Evolutionary conservation across 2,329 filamentous ascomycete species (phyloP), one percentile per base, ranked within the genome.

Genomic region (Epichloe glyceriae): DNA sequence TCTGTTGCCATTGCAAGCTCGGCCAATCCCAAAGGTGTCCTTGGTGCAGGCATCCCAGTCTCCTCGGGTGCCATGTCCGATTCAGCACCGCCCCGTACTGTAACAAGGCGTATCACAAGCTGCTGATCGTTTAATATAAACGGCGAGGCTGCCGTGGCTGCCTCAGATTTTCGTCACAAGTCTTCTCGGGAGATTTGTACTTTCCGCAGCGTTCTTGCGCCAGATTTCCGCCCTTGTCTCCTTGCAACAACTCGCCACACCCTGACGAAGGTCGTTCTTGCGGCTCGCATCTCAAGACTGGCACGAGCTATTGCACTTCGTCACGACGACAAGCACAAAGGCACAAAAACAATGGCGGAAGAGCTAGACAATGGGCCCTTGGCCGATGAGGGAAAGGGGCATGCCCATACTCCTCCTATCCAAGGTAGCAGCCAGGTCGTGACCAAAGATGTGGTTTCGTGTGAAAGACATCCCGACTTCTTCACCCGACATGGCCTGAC

Each of bases 401-500:
- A 45, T 35, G n/a, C 17, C 5, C 41, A 49, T 14, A 15, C n/a
- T 19, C 22, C 20, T 26, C 40, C 50, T 10, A 37, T 49, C 34
- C 49, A 55, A 38, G 53, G 54, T 26, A 51, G 50, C 46, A 53
- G 42, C 47, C 51, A 54, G 17, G 51, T 59, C 52, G 46, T 54
- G 50, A 47, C 56, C 52, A 53, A 52, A 34, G 50, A 54, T 8
- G 22, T 35, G 10, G 30, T 33, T 33, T 17, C 49, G 40, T 19
- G 47, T 45, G 59, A 60, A 49, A 58, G 59, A 41, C 57, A 65
- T 38, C 56, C 61, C 50, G 53, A 61, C 53, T 67, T 63, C 53
- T 55, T 58, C 55, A 70, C 67, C 35, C 62, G 68, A 51, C 67
- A 65, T 51, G 68, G 68, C 47, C 53, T 70, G 42, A 69, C 63